Evolutionary conservation across 495 filamentous ascomycete species (phyloP).

Genomic region (Hypoxylon lenormandii): DNA sequence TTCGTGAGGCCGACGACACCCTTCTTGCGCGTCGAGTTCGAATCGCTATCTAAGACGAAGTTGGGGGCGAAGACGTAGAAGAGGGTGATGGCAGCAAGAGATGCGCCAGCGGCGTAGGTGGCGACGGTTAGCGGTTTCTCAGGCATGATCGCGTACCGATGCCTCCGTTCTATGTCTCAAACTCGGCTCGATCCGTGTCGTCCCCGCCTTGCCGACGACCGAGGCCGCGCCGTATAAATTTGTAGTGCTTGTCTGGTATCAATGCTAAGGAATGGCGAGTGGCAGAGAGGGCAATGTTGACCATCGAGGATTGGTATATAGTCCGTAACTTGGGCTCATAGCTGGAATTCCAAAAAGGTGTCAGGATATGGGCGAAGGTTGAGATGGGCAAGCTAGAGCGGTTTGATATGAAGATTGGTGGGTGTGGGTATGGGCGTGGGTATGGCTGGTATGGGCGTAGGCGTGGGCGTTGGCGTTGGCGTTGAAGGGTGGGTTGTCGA

Average conservation of each 20-base stretch:
- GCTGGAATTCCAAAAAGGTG: constrained; percentile 12
- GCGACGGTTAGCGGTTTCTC: constrained; percentile 87
- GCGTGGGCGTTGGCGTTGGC: too few relatives aligned
- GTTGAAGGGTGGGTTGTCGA: constrained; percentile 3
- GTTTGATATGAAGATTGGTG: constrained; percentile 12
- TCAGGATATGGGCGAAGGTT: constrained; percentile 2
- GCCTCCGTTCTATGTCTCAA: not conserved
- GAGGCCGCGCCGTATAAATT: constrained; percentile 2
- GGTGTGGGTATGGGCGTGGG: too few relatives aligned
- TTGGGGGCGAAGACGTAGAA: constrained; percentile 98
- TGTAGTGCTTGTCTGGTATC: constrained; percentile 10
- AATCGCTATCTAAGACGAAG: constrained; percentile 87
- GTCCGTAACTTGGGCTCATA: constrained; percentile 18
- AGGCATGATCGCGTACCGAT: constrained; percentile 70
- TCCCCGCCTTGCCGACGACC: not conserved
- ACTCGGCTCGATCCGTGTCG: constrained; percentile 12
- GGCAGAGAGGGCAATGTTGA: not conserved
- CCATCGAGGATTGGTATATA: constrained; percentile 7
- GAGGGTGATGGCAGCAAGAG: constrained; percentile 92
- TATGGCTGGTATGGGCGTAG: too few relatives aligned
- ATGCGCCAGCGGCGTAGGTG: constrained; percentile 94
- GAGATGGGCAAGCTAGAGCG: constrained; percentile 6
- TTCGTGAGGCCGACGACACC: constrained; percentile 90
- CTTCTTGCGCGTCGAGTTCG: constrained; percentile 78
- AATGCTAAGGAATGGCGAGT: constrained; percentile 9